These are phyloP conservation scores for Fraxinus xanthoxyloides DNA, from an alignment of 305 asterid genomes.

Conservation along the genomic window DNA sequence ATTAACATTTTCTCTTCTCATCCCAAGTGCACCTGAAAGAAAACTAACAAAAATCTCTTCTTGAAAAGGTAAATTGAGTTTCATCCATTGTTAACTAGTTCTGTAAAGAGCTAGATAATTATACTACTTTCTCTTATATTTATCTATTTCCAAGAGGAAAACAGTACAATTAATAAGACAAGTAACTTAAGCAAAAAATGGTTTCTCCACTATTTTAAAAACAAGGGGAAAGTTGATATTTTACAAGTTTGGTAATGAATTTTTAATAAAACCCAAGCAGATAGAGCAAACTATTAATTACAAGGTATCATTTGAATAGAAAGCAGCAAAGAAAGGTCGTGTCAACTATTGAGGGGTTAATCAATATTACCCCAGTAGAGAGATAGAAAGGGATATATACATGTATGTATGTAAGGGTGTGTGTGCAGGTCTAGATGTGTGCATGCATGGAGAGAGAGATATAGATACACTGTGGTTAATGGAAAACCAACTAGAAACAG, in stretches of 20 bases:
- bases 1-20: neutral
- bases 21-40: neutral
- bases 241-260: neutral
- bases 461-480: neutral
- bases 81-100: neutral
- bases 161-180: neutral
- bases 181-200: neutral
- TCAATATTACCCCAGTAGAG: neutral
- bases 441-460: neutral
- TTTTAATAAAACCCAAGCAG: neutral
- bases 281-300: neutral
- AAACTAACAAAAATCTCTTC: neutral
- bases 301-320: neutral
- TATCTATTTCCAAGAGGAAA: neutral
- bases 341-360: neutral
- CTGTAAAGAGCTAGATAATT: neutral
- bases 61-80: neutral
- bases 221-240: neutral
- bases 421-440: neutral
- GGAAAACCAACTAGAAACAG: neutral
- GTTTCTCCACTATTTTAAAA: neutral
- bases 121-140: neutral
- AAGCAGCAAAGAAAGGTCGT: neutral
- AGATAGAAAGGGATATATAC: neutral
- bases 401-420: neutral